These are phyloP conservation scores for Sphaerobolus stellatus DNA, from an alignment of 1,284 basidiomycete species.

Conservation along the genomic window DNA sequence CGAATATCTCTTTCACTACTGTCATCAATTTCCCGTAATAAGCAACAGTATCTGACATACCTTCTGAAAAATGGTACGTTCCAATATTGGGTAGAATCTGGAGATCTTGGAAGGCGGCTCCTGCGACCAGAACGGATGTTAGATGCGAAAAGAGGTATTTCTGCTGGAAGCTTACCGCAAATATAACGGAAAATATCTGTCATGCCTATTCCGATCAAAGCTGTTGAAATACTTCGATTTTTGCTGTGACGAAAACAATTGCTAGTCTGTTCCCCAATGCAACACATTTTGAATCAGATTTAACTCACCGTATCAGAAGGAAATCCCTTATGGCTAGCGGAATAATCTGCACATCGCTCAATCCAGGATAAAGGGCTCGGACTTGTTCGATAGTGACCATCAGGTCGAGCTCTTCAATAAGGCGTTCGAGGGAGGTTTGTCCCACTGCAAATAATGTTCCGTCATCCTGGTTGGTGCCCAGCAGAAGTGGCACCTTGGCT, in stretches of 20 bases:
- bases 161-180: constrained; percentile 10
- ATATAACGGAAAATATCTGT: constrained; percentile 15
- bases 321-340: constrained; percentile 7
- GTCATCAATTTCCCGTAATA: background rate
- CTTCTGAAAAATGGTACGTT: background rate
- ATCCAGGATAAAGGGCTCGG: constrained; percentile 7
- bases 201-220: constrained; percentile 10
- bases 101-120: background rate
- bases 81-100: background rate
- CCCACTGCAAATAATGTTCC: constrained; percentile 13
- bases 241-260: no score
- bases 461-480: constrained; percentile 17
- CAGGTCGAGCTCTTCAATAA: background rate
- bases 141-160: background rate
- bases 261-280: no score
- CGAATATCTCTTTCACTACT: constrained; percentile 16
- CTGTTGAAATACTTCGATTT: background rate
- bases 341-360: constrained; percentile 7
- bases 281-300: background rate
- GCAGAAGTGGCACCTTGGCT: constrained; percentile 15
- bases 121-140: background rate
- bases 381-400: constrained; percentile 4
- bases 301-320: constrained; percentile 7
- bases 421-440: background rate
- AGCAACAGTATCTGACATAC: background rate